Base-by-base conservation (phyloP, 768 basidiomycete genomes). In the Krasilnikovozyma curviuscula region DNA sequence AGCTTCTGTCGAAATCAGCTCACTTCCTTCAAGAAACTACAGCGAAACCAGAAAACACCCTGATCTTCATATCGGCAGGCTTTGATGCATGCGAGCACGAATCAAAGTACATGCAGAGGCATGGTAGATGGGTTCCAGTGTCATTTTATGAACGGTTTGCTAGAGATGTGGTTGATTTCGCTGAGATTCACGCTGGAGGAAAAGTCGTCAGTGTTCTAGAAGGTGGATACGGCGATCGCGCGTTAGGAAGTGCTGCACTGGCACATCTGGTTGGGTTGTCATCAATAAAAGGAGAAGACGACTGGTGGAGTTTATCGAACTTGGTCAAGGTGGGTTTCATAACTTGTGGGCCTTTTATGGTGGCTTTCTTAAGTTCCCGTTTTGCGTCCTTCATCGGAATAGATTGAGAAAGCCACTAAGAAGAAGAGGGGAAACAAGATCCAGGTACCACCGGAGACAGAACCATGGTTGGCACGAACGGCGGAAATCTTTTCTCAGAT, bases 1-100 rank as follows among this genome's bases (percentile, higher is more conserved):
- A 69, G 10, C 63, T 98, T 2, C 61, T 93, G 6, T 65, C 67
- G 1, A 75, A 73, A 49, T 86, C 88, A 0, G 69, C 70, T 44
- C 69, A 73, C 0, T 98, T 89, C 58, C 61, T 86, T 23, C 66
- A 77, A 24, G 65, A 62, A 37, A 86, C 85, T 0, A 73, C 46
- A 1, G 61, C 63, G 1, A 66, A 72, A 0, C 74, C 73, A 0
- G 73, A 79, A 9, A 78, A 83, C 57, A 79, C 79, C 1, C 59
- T 95, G 2, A 67, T 98, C 3, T 79, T 93, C 59, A 80, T 98
- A 58, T 89, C 86, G 88, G 84, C 83, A 53, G 91, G 91, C 1
- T 86, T 95, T 67, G 91, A 98, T 56, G 89, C 89, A 0, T 83
- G 79, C 44, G 81, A 88, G 59, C 85, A 93, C 58, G 91, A 98